Base-by-base conservation (phyloP, 371 early-diverging fungal species). In the Mucor saturninus region DNA sequence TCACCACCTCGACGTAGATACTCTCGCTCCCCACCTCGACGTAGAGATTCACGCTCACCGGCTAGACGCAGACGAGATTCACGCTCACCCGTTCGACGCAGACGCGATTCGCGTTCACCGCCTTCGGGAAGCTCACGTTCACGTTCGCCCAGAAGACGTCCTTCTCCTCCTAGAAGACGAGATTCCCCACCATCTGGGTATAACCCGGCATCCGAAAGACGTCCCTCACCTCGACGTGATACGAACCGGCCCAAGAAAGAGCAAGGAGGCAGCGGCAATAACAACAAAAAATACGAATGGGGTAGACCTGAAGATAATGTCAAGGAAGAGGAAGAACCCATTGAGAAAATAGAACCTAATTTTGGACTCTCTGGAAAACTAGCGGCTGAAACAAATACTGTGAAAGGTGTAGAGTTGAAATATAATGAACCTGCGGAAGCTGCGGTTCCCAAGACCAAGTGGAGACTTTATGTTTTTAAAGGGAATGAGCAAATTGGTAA, bases 401-500 rank as follows among this genome's bases (percentile, higher is more conserved):
- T 79, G 54, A 93, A 91, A 55, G 97, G 96, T 29, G 91, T 93
- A 0, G 83, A 90, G 26, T 71, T 96, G 21, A 96, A 97, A 70
- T 94, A 94, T 70, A 83, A 83, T 61, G 97, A 96, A 66, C 98
- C 98, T 0, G 82, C 91, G 0, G 98, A 98, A 68, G 94, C 96
- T 0, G 80, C 93, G 31, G 89, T 88, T 54, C 94, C 97, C 1
- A 77, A 65, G 8, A 66, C 74, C 26, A 81, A 80, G 59, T 96
- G 91, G 91, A 83, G 97, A 61, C 74, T 96, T 29, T 94, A 95
- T 72, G 93, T 96, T 0, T 98, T 96, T 74, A 97, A 97, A 70
- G 93, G 91, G 40, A 85, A 88, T 51, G 88, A 95, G 52, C 91
- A 94, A 66, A 76, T 94, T 37, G 96, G 91, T 91, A 79, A 59